Percentiles rank a stretch among this genome's conserved stretches.
These are phyloP conservation scores for Zasmidium angulare DNA, from an alignment of 2,329 filamentous ascomycete genomes.

Conservation along the genomic window DNA sequence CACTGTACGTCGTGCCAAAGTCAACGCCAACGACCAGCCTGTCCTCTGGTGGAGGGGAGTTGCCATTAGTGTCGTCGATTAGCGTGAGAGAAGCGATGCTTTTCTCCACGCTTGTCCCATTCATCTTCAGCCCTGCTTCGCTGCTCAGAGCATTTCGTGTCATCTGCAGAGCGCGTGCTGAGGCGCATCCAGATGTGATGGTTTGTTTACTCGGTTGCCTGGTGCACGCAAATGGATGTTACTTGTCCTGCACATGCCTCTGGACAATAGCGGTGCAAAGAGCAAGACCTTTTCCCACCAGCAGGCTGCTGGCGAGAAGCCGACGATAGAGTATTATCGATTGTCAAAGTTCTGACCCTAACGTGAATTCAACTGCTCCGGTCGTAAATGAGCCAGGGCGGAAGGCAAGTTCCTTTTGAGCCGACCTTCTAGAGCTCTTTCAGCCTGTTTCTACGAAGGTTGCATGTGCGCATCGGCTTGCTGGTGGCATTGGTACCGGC, in stretches of 20 bases:
- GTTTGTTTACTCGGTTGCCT: neutral
- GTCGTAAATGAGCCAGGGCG: neutral
- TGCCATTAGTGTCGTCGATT: conserved; percentile 11
- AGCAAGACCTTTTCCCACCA: neutral
- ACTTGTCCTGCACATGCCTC: neutral
- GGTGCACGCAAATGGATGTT: neutral
- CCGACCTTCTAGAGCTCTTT: neutral
- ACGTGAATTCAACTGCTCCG: neutral
- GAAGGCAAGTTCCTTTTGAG: neutral
- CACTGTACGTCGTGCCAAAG: conserved; percentile 82
- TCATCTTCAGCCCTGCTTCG: conserved; percentile 13
- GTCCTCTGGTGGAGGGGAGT: conserved; percentile 45
- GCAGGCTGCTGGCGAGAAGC: neutral
- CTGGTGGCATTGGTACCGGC: neutral
- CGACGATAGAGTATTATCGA: neutral
- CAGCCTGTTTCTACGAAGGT: neutral
- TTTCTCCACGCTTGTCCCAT: conserved; percentile 14
- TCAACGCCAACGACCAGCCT: conserved; percentile 75
- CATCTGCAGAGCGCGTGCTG: conserved; percentile 8
- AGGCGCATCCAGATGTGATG: neutral
- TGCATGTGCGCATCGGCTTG: neutral
- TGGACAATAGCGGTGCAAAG: neutral
- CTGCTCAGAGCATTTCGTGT: conserved; percentile 17
- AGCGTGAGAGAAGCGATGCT: conserved; percentile 15
- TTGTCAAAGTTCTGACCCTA: neutral